Conservation (phyloP, 1,139 yeast genomes). For the Meyerozyma smithsonii region DNA sequence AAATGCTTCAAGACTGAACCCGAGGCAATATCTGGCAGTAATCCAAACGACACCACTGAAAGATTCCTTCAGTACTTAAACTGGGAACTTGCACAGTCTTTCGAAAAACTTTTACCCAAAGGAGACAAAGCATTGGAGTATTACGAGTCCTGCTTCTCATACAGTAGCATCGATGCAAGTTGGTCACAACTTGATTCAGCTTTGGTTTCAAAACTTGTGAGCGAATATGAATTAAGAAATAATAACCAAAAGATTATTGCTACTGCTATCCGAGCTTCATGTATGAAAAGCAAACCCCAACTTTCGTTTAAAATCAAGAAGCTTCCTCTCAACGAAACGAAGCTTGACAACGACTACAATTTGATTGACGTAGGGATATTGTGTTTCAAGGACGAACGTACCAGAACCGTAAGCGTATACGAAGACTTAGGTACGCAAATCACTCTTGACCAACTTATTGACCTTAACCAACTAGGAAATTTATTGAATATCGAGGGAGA, state of each 20-base stretch:
- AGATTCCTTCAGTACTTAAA: slow-evolving; percentile 38
- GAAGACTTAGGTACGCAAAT: neutral
- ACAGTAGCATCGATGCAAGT: neutral
- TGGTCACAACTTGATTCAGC: neutral
- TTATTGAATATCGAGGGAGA: neutral
- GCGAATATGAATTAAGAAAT: neutral
- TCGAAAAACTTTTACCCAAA: slow-evolving; percentile 20
- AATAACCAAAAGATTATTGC: neutral
- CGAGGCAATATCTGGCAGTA: neutral
- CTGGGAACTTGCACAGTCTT: slow-evolving; percentile 48
- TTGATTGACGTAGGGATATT: neutral
- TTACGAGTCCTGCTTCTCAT: slow-evolving; percentile 26
- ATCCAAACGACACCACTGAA: slow-evolving; percentile 8
- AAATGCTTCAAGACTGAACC: slow-evolving; percentile 3
- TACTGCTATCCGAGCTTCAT: neutral
- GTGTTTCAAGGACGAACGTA: neutral
- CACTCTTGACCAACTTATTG: neutral
- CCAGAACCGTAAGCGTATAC: neutral
- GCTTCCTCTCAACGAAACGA: neutral
- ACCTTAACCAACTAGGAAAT: neutral
- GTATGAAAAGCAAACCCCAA: neutral
- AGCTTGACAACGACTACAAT: neutral
- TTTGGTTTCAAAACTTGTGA: neutral
- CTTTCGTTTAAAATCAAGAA: neutral
- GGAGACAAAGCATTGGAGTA: slow-evolving; percentile 34